Base-by-base conservation (phyloP, 1,284 basidiomycete genomes). In the Polyporus tsugae region DNA sequence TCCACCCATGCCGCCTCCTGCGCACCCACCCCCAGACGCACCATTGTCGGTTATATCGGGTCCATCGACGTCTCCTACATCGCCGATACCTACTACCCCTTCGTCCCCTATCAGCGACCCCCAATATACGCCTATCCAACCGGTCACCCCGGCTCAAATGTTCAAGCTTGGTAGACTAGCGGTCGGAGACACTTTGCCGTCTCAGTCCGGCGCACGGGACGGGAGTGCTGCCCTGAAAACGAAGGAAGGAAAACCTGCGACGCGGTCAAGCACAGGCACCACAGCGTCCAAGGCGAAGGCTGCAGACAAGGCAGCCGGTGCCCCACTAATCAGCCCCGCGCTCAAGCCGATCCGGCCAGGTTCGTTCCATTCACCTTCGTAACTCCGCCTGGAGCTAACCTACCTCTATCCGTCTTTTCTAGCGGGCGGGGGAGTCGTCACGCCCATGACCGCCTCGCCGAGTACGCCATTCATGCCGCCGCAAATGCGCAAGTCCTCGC, bases 91-190 rank as follows among this genome's bases (percentile, higher is more conserved):
- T n/a, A 58, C 64, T n/a, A 70, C 64, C 29, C 70, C 71, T 10
- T 71, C 74, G 2, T 62, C 79, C 11, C 76, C 80, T 6, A 55
- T 69, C 44, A 59, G 52, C 7, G 59, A 66, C 44, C 65, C 63
- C n/a, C 64, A 73, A 25, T 67, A 68, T 5, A 63, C 71, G 60
- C 36, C 74, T 33, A 82, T 95, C 59, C 87, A 87, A 11, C 95
- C 95, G 6, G 93, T 95, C 63, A 97, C 95, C 0, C 95, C 95
- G 0, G 91, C 94, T 0, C 93, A 87, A 70, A 90, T 96, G 74
- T 94, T 97, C 93, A 95, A 95, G 71, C 84, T 97, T 19, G 91
- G 90, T 2, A 81, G 86, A 49, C 76, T 90, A 19, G 87, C 87
- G 7, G 82, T 87, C 58, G 84, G 84, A 60, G 85, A 83, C 67